Base-by-base conservation (phyloP, 1,284 basidiomycete genomes). In the Dichomitus squalens region DNA sequence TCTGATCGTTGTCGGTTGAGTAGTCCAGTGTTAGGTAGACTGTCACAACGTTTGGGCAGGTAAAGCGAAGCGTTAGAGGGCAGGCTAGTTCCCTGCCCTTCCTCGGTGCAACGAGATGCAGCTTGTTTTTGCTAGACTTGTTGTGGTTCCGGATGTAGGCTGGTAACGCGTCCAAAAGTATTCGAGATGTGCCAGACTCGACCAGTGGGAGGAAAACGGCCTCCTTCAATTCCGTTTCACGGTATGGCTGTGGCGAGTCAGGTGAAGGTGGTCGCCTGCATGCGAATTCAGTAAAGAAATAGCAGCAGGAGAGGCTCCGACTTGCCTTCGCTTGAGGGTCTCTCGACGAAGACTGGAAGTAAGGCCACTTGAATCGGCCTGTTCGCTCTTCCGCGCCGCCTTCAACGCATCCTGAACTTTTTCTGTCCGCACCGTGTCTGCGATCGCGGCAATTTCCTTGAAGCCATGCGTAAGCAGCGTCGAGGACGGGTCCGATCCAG, bases 181-280 rank as follows among this genome's bases (percentile, higher is more conserved):
- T 63, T 6, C 76, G 65, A 0, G 67, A 61, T n/a, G 64, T 64
- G 14, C 73, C 74, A 8, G 71, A 70, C 34, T 75, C 75, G 2
- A 63, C 43, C 4, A 69, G 60, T n/a, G 80, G 79, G 49, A 86
- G 83, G 21, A 80, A 63, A 8, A 74, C 72, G 34, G 68, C 70
- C 23, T 70, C 68, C 39, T 70, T 75, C 41, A 66, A 73, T 59
- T 73, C 78, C 56, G 75, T 73, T 3, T 76, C 73, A 29, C 80
- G 72, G 60, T 83, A 86, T 0, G 83, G 81, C 55, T 81, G 80
- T 6, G 86, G 84, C 2, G 85, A 87, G 27, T 79, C 81, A 7
- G 85, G 85, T 4, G 82, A 80, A n/a, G 76, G 77, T 3, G 77
- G 76, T 8, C 80, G 77, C 63, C 84, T 87, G 57, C 12, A 16